phyloP scores from a whole-genome alignment of 164 flowering plant genomes.

The Umbellularia californica region DNA sequence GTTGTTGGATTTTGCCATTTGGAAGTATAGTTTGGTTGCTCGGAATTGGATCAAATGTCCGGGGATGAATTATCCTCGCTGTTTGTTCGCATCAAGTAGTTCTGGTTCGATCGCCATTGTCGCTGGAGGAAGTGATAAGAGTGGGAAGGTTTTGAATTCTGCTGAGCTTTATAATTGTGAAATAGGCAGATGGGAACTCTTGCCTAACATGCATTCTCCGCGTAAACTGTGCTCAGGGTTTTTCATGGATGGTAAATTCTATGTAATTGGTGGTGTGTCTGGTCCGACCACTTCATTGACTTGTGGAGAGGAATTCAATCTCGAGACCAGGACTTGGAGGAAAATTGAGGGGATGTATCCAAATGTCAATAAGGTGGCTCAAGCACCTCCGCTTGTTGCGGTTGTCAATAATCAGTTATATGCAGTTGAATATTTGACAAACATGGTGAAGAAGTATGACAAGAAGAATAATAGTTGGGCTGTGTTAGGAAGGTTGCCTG shows the following conservation, averaged over 20 bases:
- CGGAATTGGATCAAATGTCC: conserved; percentile 26
- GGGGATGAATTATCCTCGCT: conserved; percentile 27
- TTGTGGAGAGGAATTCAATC: conserved; percentile 37
- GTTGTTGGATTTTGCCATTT: conserved; percentile 21
- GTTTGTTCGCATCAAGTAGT: conserved; percentile 37
- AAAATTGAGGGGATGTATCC: conserved; percentile 33
- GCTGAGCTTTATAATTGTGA: conserved; percentile 38
- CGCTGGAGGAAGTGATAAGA: conserved; percentile 35
- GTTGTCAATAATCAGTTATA: conserved; percentile 38
- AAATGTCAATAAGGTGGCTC: conserved; percentile 8
- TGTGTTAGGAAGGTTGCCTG: conserved; percentile 33
- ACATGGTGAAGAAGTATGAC: conserved; percentile 34
- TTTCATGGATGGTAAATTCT: conserved; percentile 41
- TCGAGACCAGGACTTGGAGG: conserved; percentile 31
- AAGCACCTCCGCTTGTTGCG: conserved; percentile 37
- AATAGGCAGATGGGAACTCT: conserved; percentile 21
- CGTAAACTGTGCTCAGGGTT: conserved; percentile 37
- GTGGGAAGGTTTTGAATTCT: conserved; percentile 23
- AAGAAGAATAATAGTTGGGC: conserved; percentile 30
- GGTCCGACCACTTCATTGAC: conserved; percentile 18
- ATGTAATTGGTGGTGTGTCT: conserved; percentile 31
- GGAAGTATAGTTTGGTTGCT: conserved; percentile 27
- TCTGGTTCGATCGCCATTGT: conserved; percentile 30
- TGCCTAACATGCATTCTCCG: conserved; percentile 33
- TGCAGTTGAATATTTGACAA: conserved; percentile 35